Evolutionary conservation across 2,329 filamentous ascomycete species (phyloP).

Genomic region (Beauveria rudraprayagi): DNA sequence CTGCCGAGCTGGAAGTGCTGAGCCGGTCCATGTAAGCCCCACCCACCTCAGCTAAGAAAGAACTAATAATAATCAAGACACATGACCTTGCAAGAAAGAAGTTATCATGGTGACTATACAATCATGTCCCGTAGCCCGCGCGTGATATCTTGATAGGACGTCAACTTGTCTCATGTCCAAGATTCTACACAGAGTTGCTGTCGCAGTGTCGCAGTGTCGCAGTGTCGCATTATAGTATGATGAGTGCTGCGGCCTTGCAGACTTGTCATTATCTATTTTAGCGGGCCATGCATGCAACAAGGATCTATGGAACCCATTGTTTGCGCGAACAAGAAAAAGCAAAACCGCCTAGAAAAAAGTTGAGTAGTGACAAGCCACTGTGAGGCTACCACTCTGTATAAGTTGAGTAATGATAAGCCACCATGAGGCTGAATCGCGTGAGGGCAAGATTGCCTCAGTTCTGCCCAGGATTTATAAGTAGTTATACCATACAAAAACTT

Average conservation of each 20-base stretch:
- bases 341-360: background rate
- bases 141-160: background rate
- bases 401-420: background rate
- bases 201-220: too few species aligned
- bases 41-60: background rate
- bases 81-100: background rate
- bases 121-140: background rate
- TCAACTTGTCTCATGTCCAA: background rate
- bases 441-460: background rate
- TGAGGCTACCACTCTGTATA: background rate
- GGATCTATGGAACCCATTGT: background rate
- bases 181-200: background rate
- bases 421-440: background rate
- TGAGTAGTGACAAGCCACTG: background rate
- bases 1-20: slow-evolving; percentile 6
- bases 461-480: too few species aligned
- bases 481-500: too few species aligned
- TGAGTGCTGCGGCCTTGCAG: background rate
- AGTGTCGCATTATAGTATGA: too few species aligned
- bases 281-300: background rate
- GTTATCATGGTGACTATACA: background rate
- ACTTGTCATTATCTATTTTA: background rate
- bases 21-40: background rate
- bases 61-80: too few species aligned
- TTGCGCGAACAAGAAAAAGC: background rate